Evolutionary conservation across 1,284 basidiomycete genomes (phyloP), one percentile per base, ranked within the genome.

Genomic region (Heliocybe sulcata): DNA sequence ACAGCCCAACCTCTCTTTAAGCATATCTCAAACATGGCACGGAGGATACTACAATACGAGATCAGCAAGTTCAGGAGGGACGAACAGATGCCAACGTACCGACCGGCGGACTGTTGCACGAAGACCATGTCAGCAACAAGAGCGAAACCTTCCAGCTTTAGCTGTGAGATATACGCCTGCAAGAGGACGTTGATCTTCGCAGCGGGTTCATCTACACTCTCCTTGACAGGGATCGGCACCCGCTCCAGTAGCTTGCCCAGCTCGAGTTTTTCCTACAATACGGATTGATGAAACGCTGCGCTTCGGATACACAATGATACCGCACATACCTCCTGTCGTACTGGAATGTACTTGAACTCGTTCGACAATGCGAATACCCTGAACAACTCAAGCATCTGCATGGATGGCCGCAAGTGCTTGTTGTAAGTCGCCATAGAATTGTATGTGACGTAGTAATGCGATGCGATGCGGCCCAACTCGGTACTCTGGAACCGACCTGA

Each of bases 81-180:
- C 11, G 10, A 52, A 35, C 3, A 35, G 8, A 33, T 3, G 4
- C 4, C 19, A 45, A 70, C 78, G 56, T 56, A 86, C 77, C 91
- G 88, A 48, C 92, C 92, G 2, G 92, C 92, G 1, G 91, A 94
- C 66, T 95, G 92, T 61, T 92, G 90, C 3, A 96, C 85, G 65
- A 94, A 98, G 3, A 98, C 95, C 97, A 99, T 99, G 69, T 99
- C 96, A 1, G 96, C 94, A 16, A 98, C 91, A 19, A 99, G 85
- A 6, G 95, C 95, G 66, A 98, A 99, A 0, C 88, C 87, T 84
- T 48, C 92, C 1, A 99, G 80, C 71, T 94, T 97, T 55, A 98
- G 83, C 63, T 94, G 88, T 0, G 94, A 98, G 61, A 99, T 94
- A 70, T 92, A 98, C 0, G 96, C 87, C 66, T 99, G 97, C 0